A percentile compares a stretch with the other conserved stretches of the same genome.
phyloP scores from a whole-genome alignment of 495 filamentous ascomycete genomes.

The Thozetella sp. region DNA sequence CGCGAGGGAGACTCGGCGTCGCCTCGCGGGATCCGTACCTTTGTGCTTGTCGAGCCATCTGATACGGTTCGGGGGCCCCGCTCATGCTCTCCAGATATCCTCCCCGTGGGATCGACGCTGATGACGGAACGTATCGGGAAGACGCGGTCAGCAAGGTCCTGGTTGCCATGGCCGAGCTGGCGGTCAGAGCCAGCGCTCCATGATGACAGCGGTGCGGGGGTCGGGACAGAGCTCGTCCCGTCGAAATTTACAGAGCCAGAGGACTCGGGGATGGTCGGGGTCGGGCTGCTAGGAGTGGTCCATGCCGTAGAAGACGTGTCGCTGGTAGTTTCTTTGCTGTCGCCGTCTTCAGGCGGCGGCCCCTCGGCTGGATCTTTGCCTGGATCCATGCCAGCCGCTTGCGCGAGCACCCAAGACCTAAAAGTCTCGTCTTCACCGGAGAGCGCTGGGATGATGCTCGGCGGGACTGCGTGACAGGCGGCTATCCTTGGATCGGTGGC shows the following conservation, averaged over 20 bases:
- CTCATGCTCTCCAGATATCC: slow-evolving; percentile 33
- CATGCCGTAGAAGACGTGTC: neutral
- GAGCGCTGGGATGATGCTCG: neutral
- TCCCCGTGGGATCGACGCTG: slow-evolving; percentile 63
- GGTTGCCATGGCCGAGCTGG: slow-evolving; percentile 20
- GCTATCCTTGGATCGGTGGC: neutral
- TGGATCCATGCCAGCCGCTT: slow-evolving; percentile 7
- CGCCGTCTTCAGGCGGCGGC: neutral
- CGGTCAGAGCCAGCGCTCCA: slow-evolving; percentile 22
- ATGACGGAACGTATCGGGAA: slow-evolving; percentile 86
- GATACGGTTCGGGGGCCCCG: slow-evolving; percentile 18
- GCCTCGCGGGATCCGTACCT: neutral
- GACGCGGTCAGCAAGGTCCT: slow-evolving; percentile 63
- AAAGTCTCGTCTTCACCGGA: neutral
- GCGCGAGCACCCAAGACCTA: neutral
- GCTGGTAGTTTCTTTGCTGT: neutral
- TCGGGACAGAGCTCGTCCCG: slow-evolving; percentile 13
- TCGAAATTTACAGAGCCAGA: slow-evolving; percentile 8
- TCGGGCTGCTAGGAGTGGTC: neutral
- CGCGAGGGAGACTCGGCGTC: neutral
- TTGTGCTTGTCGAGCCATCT: slow-evolving; percentile 5
- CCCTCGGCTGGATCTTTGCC: slow-evolving; percentile 1
- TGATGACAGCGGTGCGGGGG: slow-evolving; percentile 19
- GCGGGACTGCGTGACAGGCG: neutral
- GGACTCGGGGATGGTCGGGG: slow-evolving; percentile 1